Evolutionary conservation across 2,329 filamentous ascomycete genomes (phyloP), one percentile per base, ranked within the genome.

Genomic region (Grosmannia serpens): DNA sequence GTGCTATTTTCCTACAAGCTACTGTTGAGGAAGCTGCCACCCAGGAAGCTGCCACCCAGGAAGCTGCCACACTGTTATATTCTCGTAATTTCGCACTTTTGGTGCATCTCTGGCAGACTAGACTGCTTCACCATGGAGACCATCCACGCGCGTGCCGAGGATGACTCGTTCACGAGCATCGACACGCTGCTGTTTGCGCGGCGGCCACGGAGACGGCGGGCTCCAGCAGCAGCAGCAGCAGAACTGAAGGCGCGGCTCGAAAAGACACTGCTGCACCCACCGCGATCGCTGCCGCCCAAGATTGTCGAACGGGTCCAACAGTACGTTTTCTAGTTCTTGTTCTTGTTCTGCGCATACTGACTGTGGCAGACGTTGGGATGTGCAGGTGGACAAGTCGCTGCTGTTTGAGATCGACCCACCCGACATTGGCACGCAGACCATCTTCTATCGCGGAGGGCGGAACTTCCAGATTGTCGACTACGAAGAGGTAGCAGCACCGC

Each of bases 401-500:
- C 80, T 97, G 22, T 96, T 95, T 72, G 83, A 86, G 62, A 80
- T 97, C 58, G 90, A 91, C 1, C 89, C 91, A 4, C 95, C 92
- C 0, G 94, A 97, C 73, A 92, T 91, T 20, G 84, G 94, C 59
- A 97, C 91, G n/a, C 86, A 96, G 64, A 96, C 90, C 31, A 85
- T 94, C 33, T 99, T 99, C 70, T 87, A 85, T 51, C 82, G 94
- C 58, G 90, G 96, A 72, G 94, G 94, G 7, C 79, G 97, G 17
- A 91, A 97, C 72, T 94, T 94, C 26, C 83, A 87, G 56, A 92
- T 99, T 27, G 95, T 89, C 10, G 91, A 91, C 55, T 97, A 99
- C 72, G 88, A 86, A 68, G 94, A 96, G 70, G 89, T 97, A 55
- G 96, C 94, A 1, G 85, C 97, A 10, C 90, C 92, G 89, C 38